A percentile compares a stretch with the other conserved stretches of the same genome.
phyloP scores from a whole-genome alignment of 345 rosid genomes.

The Camelina neglecta region DNA sequence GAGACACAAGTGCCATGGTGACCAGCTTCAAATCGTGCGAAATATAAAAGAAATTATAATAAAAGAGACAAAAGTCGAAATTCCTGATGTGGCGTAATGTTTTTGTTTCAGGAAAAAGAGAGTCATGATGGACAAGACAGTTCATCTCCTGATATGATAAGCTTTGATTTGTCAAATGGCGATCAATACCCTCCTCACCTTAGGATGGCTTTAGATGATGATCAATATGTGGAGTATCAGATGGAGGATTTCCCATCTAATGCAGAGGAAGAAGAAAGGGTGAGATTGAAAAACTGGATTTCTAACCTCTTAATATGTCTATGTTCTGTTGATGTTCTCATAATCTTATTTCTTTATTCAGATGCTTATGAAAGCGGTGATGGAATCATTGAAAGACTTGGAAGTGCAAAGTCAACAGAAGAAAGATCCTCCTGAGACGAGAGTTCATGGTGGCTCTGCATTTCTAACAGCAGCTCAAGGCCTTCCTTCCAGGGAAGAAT shows the following conservation, averaged over 20 bases:
- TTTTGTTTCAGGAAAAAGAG: slow-evolving; percentile 61
- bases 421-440: slow-evolving; percentile 45
- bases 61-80: not conserved
- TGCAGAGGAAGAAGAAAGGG: slow-evolving; percentile 87
- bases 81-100: slow-evolving; percentile 29
- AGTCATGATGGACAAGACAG: slow-evolving; percentile 45
- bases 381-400: slow-evolving; percentile 70
- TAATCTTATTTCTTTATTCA: slow-evolving; percentile 38
- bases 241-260: slow-evolving; percentile 78
- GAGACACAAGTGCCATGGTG: slow-evolving; percentile 6
- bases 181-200: slow-evolving; percentile 62
- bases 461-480: slow-evolving; percentile 35
- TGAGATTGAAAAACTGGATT: slow-evolving; percentile 33
- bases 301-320: not conserved
- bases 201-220: slow-evolving; percentile 58
- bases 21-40: slow-evolving; percentile 1
- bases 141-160: slow-evolving; percentile 74
- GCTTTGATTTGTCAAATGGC: slow-evolving; percentile 76
- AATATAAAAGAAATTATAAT: not conserved
- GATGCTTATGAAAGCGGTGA: slow-evolving; percentile 93
- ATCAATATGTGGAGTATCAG: slow-evolving; percentile 74
- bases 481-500: slow-evolving; percentile 50
- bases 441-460: slow-evolving; percentile 32
- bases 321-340: slow-evolving; percentile 2
- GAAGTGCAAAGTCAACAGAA: slow-evolving; percentile 50